A percentile compares a stretch with the other conserved stretches of the same genome.
Evolutionary conservation across 192 early-diverging fungal species (phyloP).

Genomic region (Pilobolus umbonatus): DNA sequence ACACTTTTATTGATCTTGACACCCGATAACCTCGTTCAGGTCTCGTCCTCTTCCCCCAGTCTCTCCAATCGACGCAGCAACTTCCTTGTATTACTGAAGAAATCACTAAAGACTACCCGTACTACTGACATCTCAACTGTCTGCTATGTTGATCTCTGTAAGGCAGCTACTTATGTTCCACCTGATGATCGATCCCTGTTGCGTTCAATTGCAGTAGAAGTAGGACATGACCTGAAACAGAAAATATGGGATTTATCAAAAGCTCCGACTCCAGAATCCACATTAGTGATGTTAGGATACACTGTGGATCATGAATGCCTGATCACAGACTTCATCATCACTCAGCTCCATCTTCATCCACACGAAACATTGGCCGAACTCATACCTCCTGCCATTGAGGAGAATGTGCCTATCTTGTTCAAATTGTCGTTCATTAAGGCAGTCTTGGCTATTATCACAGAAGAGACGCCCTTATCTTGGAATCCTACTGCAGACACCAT

Average conservation of each 20-base stretch:
- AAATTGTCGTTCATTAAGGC: constrained; percentile 77
- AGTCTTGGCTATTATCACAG: constrained; percentile 60
- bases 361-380: constrained; percentile 61
- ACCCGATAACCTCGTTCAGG: constrained; percentile 69
- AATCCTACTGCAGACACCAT: constrained; percentile 52
- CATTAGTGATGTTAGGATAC: constrained; percentile 38
- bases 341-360: constrained; percentile 66
- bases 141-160: constrained; percentile 71
- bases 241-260: constrained; percentile 22
- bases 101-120: constrained; percentile 44
- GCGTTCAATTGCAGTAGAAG: constrained; percentile 54
- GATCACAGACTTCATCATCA: constrained; percentile 62
- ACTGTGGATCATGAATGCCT: constrained; percentile 63
- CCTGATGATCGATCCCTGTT: constrained; percentile 56
- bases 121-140: constrained; percentile 56
- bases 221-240: constrained; percentile 65
- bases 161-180: constrained; percentile 59
- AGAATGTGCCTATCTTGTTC: constrained; percentile 61
- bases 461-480: constrained; percentile 61
- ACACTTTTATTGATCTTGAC: constrained; percentile 77
- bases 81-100: constrained; percentile 51
- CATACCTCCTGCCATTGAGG: constrained; percentile 61
- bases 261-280: constrained; percentile 10
- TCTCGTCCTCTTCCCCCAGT: constrained; percentile 40
- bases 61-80: constrained; percentile 47